Evolutionary conservation across 345 rosid genomes (phyloP), one percentile per base, ranked within the genome.

Genomic region (Passiflora organensis): DNA sequence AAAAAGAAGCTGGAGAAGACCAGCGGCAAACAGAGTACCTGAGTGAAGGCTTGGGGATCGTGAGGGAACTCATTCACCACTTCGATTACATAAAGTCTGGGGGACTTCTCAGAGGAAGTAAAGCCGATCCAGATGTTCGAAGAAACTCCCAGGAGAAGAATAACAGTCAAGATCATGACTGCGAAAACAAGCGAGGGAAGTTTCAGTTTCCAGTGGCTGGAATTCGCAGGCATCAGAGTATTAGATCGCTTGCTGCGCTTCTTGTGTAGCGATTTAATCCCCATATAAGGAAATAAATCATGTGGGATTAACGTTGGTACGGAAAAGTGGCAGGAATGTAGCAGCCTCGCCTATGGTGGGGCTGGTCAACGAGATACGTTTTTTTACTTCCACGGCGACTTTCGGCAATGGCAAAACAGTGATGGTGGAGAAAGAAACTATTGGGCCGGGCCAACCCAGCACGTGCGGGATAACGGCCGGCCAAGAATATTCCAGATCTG

Each of bases 41-140:
- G 68, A 45, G 73, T 62, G 63, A 68, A 68, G 41, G 73, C 73
- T 12, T 51, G 38, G 1, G 73, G 68, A n/a, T 68, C 73, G 55
- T 68, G 73, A 16, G 59, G 60, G 64, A 61, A 68, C 56, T 68
- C 60, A 16, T 56, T 68, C 41, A 62, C 41, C 21, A 62, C 73
- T 23, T 57, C 50, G 44, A 57, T 62, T 6, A 68, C 1, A 41
- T 62, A 39, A 28, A 68, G 18, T 43, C 28, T 32, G 0, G 64
- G 46, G 14, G 60, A 51, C 8, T 6, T 14, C 32, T 68, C 37
- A 38, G 0, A 37, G 4, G 44, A 38, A 6, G 56, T 5, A 18
- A 60, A 54, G 11, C 22, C 34, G 34, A 36, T 46, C 64, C 50
- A 34, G 17, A 19, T 38, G 39, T 45, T 46, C 38, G 58, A 57